Percentiles rank a stretch among this genome's conserved stretches.
phyloP scores from a whole-genome alignment of 2,329 filamentous ascomycete species.

The Alternaria angustiovoidea region DNA sequence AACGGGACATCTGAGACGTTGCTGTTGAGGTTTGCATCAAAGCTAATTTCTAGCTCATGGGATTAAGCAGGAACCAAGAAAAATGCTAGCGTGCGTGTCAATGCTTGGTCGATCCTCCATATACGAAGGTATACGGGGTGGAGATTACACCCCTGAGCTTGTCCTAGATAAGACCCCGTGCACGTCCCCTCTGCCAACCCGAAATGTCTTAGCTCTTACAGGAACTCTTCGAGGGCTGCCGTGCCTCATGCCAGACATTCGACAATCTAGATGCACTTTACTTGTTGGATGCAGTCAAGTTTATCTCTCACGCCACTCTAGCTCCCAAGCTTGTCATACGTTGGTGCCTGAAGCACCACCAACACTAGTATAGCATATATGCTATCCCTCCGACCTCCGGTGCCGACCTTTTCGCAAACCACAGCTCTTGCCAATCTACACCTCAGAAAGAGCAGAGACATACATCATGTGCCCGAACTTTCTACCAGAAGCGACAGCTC shows the following conservation, averaged over 20 bases:
- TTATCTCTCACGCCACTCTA: constrained; percentile 1
- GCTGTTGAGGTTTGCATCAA: constrained; percentile 26
- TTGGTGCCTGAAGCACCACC: too few relatives aligned
- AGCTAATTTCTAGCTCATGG: constrained; percentile 24
- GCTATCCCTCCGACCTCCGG: too few relatives aligned
- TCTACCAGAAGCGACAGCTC: constrained; percentile 14
- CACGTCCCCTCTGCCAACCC: constrained; percentile 21
- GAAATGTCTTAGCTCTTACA: constrained; percentile 18
- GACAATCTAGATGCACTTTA: constrained; percentile 17
- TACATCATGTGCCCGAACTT: constrained; percentile 9
- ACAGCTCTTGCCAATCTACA: constrained; percentile 7
- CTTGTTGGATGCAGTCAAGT: constrained; percentile 7
- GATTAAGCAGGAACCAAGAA: constrained; percentile 28
- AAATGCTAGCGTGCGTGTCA: constrained; percentile 29
- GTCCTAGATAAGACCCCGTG: constrained; percentile 28
- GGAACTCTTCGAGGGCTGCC: constrained; percentile 12
- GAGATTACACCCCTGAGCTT: constrained; percentile 24
- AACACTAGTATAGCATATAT: too few relatives aligned
- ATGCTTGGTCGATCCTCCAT: constrained; percentile 22
- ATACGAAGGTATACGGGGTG: constrained; percentile 5
- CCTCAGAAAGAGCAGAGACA: constrained; percentile 10
- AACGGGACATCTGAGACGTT: constrained; percentile 22
- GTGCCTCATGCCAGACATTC: constrained; percentile 17
- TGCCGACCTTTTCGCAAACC: constrained; percentile 8
- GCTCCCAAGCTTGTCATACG: background rate